A percentile compares a stretch with the other conserved stretches of the same genome.
phyloP scores from a whole-genome alignment of 108 stramenopile species.

The Fragilaria radians region DNA sequence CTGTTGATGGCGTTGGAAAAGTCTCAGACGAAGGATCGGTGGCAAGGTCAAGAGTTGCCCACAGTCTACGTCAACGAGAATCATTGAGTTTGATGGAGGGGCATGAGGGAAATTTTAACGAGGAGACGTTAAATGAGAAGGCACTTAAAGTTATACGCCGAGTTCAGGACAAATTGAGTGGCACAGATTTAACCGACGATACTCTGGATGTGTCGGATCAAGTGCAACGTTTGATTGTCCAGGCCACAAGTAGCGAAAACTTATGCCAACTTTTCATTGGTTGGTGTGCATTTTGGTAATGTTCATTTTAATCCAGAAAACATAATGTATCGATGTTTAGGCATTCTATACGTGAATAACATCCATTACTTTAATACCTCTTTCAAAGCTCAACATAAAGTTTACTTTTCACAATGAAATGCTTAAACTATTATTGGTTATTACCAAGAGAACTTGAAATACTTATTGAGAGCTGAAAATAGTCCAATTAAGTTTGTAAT shows the following conservation, averaged over 20 bases:
- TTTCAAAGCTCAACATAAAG: no score
- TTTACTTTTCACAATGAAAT: no score
- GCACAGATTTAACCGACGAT: constrained; percentile 83
- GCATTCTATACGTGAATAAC: no score
- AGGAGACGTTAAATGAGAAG: constrained; percentile 90
- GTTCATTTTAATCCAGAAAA: no score
- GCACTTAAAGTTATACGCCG: constrained; percentile 94
- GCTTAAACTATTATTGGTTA: no score
- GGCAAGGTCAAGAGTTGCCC: constrained; percentile 48
- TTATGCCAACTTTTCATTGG: constrained; percentile 94
- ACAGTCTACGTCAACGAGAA: constrained; percentile 66
- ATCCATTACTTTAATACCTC: no score
- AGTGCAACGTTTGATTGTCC: constrained; percentile 93
- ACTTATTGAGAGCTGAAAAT: no score
- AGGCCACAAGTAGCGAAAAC: constrained; percentile 95
- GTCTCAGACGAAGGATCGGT: constrained; percentile 40
- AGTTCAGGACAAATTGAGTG: constrained; percentile 95
- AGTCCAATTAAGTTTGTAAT: no score
- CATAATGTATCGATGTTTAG: no score
- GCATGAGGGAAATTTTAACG: constrained; percentile 43
- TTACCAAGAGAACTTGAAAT: no score
- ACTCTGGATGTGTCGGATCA: constrained; percentile 88
- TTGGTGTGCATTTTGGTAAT: constrained; percentile 97
- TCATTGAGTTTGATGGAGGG: constrained; percentile 50
- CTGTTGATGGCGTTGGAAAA: constrained; percentile 31